Evolutionary conservation across 1,139 yeast species (phyloP).

Genomic region (Komagataea norvegica): DNA sequence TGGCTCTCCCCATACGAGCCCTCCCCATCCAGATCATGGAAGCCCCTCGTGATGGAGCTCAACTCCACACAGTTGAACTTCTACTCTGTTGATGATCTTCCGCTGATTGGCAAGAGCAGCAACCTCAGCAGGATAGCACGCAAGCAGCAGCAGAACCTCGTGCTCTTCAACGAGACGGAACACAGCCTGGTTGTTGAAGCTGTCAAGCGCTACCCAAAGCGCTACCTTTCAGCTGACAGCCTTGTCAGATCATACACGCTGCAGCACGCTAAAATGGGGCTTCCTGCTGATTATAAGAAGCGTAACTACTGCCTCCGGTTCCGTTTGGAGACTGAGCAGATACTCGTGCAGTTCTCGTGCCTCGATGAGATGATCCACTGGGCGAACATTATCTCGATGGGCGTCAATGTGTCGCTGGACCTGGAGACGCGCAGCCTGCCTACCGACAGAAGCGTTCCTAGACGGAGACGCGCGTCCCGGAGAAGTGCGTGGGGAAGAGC

Average conservation of each 20-base stretch:
- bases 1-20: constrained; percentile 66
- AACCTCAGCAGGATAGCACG: constrained; percentile 22
- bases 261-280: constrained; percentile 65
- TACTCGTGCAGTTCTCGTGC: constrained; percentile 50
- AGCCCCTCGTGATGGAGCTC: constrained; percentile 53
- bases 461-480: constrained; percentile 47
- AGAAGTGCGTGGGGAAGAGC: constrained; percentile 23
- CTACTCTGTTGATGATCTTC: constrained; percentile 36
- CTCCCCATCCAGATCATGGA: constrained; percentile 61
- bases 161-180: constrained; percentile 28
- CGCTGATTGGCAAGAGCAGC: constrained; percentile 17
- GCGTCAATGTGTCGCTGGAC: constrained; percentile 63
- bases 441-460: constrained; percentile 66
- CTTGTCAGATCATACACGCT: constrained; percentile 56
- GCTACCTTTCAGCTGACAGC: constrained; percentile 30
- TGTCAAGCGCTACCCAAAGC: constrained; percentile 26
- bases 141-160: constrained; percentile 28
- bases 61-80: constrained; percentile 73
- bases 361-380: constrained; percentile 60
- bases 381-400: constrained; percentile 56
- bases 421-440: constrained; percentile 57
- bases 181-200: constrained; percentile 28
- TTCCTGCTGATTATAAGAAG: constrained; percentile 58
- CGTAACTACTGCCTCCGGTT: constrained; percentile 46
- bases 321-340: constrained; percentile 65